Evolutionary conservation across 441 rosid genomes (phyloP), one percentile per base, ranked within the genome.

Genomic region (Bocquillonia castaneifolia): DNA sequence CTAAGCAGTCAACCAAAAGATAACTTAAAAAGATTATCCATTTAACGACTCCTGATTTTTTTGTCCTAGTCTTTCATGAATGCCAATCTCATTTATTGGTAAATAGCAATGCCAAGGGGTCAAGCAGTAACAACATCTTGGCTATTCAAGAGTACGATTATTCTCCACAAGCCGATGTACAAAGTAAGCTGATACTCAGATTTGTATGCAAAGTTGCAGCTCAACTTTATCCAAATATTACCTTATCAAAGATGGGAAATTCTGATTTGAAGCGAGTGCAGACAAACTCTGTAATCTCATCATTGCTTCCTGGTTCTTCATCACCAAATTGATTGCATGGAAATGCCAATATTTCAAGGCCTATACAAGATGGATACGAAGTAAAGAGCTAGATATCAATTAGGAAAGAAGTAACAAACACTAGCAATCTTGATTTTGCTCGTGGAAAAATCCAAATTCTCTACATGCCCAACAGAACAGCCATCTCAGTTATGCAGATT

Each of bases 321-420:
- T 83, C 84, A 1, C 90, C 97, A 79, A 93, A 93, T 73, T 93
- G 97, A 80, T 93, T 93, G 83, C 97, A 91, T 2, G 97, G 98
- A 76, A 93, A 93, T 69, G 91, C 97, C 74, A 89, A 69, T 72
- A 93, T 85, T 82, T 93, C 91, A 17, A 93, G 68, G 58, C 98
- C 96, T 90, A 82, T 32, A 72, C 28, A n/a, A 23, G 69, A 45
- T 12, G 50, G 25, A 54, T 29, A 52, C 53, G 60, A 57, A 40
- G 48, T 37, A 56, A 59, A 68, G 59, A 45, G 60, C 48, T 28
- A 22, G 45, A 36, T 59, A 6, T 20, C n/a, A n/a, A 14, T 5
- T 7, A 47, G 50, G 37, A 3, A 34, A 10, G n/a, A 31, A 22
- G 1, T 20, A 20, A 20, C 42, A 50, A 12, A 57, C 1, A 52